Evolutionary conservation across 164 flowering plant genomes (phyloP).

Genomic region (Umbilicus rupestris): DNA sequence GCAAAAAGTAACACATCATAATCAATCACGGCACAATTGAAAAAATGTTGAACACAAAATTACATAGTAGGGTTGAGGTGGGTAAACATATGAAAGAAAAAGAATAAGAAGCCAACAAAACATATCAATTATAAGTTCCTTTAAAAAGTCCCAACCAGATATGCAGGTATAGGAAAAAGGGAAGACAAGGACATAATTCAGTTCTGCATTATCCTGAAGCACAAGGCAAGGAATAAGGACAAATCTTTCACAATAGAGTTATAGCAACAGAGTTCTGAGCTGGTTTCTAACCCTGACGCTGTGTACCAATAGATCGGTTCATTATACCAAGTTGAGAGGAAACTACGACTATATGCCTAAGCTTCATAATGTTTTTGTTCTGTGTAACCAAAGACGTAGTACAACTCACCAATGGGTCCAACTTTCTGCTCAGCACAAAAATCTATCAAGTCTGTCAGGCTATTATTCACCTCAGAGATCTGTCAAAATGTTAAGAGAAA

Average conservation of each 20-base stretch:
- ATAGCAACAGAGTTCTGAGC: not conserved
- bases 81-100: not conserved
- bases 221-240: not conserved
- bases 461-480: constrained; percentile 94
- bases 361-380: no score
- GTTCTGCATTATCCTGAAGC: not conserved
- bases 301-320: no score
- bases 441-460: constrained; percentile 90
- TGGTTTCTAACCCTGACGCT: not conserved
- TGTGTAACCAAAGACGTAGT: not conserved
- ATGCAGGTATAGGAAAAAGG: not conserved
- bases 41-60: not conserved
- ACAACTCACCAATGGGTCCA: constrained; percentile 73
- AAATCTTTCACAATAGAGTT: not conserved
- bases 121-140: not conserved
- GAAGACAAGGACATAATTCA: not conserved
- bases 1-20: constrained; percentile 19
- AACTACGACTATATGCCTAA: no score
- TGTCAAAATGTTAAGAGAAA: constrained; percentile 19
- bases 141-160: not conserved
- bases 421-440: constrained; percentile 56
- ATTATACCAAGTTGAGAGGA: no score
- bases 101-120: not conserved
- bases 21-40: not conserved
- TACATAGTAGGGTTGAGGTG: not conserved